These are phyloP conservation scores for Colletotrichum horii DNA, from an alignment of 2,329 filamentous ascomycete species.

Conservation along the genomic window DNA sequence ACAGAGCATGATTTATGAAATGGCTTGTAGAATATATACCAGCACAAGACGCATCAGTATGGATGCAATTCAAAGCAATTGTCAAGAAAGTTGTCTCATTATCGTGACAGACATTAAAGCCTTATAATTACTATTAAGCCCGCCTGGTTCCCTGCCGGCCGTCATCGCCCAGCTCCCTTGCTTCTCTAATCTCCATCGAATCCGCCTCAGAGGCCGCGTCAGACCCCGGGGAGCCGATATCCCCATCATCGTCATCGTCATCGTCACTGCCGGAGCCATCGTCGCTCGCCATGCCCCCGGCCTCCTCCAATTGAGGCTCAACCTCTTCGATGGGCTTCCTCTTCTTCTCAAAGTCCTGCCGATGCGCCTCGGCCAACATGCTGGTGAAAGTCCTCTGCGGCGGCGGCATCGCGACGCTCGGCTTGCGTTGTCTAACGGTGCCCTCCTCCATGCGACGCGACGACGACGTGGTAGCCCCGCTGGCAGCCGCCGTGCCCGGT, in stretches of 20 bases:
- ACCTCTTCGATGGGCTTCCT: slow-evolving; percentile 41
- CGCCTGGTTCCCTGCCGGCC: slow-evolving; percentile 12
- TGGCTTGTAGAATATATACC: slow-evolving; percentile 7
- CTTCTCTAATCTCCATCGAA: slow-evolving; percentile 32
- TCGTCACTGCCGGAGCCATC: slow-evolving; percentile 24
- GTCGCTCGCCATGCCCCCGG: slow-evolving; percentile 26
- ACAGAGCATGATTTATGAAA: neutral
- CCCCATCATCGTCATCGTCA: slow-evolving; percentile 43
- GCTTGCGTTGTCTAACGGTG: slow-evolving; percentile 28
- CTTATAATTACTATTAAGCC: neutral
- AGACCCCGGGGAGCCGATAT: neutral
- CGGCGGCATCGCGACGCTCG: slow-evolving; percentile 21
- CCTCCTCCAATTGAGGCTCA: slow-evolving; percentile 26
- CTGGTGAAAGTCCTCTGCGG: slow-evolving; percentile 50
- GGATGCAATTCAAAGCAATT: neutral
- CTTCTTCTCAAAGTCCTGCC: slow-evolving; percentile 89
- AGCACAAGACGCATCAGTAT: slow-evolving; percentile 1
- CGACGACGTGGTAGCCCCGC: neutral
- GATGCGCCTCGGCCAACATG: slow-evolving; percentile 84
- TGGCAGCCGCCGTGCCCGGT: neutral
- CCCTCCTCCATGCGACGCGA: slow-evolving; percentile 24
- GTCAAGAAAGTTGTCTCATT: neutral
- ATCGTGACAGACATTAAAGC: neutral
- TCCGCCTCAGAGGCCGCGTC: slow-evolving; percentile 9
- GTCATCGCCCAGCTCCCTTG: slow-evolving; percentile 18